Conservation (phyloP, 2,329 filamentous ascomycete genomes). For the Penicillium sp. region DNA sequence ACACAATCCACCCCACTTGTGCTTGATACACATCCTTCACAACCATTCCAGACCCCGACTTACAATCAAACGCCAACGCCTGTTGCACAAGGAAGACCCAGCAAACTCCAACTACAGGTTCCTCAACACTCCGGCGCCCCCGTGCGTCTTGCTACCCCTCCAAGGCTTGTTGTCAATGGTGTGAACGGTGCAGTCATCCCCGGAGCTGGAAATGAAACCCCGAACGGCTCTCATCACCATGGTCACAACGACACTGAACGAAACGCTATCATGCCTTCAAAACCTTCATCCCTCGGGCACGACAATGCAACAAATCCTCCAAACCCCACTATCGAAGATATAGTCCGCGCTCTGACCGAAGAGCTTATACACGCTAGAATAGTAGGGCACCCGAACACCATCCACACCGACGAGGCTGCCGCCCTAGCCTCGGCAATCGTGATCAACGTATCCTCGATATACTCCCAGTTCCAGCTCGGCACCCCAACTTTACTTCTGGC, state of each 20-base stretch:
- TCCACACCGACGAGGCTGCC: constrained; percentile 34
- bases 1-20: constrained; percentile 43
- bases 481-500: constrained; percentile 31
- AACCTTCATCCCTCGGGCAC: background rate
- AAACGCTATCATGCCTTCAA: background rate
- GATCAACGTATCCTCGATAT: constrained; percentile 31
- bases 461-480: constrained; percentile 27
- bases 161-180: constrained; percentile 43
- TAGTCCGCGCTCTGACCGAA: constrained; percentile 32
- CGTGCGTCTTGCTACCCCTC: constrained; percentile 46
- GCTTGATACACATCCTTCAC: constrained; percentile 40
- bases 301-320: constrained; percentile 9
- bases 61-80: constrained; percentile 32
- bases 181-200: constrained; percentile 23
- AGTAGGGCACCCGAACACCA: constrained; percentile 27
- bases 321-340: constrained; percentile 32
- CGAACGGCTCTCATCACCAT: background rate
- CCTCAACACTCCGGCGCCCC: constrained; percentile 43
- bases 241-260: background rate
- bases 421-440: constrained; percentile 35
- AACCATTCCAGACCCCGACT: constrained; percentile 15
- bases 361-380: constrained; percentile 35
- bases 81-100: constrained; percentile 30
- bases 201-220: background rate
- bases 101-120: constrained; percentile 46